These are phyloP conservation scores for Helotiales sp. DNA, from an alignment of 2,329 filamentous ascomycete species.

Conservation along the genomic window DNA sequence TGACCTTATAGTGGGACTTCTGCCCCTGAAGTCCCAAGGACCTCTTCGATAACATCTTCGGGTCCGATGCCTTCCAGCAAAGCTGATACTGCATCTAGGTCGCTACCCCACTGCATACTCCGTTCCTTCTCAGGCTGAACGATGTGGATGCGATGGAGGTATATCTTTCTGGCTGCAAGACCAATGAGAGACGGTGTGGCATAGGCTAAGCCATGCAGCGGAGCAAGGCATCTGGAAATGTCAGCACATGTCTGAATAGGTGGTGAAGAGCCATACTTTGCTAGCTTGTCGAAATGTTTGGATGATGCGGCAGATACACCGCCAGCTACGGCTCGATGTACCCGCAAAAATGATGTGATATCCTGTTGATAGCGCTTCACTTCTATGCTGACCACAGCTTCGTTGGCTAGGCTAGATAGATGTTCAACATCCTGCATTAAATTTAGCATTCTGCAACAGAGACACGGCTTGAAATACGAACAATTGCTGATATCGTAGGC, in stretches of 20 bases:
- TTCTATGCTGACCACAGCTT: constrained; percentile 73
- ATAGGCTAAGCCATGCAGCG: constrained; percentile 80
- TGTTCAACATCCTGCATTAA: constrained; percentile 39
- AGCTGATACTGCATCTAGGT: constrained; percentile 68
- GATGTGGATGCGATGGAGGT: constrained; percentile 80
- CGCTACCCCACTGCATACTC: constrained; percentile 93
- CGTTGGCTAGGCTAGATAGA: constrained; percentile 55
- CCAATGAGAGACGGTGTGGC: constrained; percentile 83
- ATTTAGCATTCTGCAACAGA: constrained; percentile 22
- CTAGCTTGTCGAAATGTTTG: constrained; percentile 72
- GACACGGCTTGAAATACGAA: constrained; percentile 18
- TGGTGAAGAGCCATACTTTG: constrained; percentile 51
- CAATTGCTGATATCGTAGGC: constrained; percentile 38
- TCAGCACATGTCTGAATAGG: constrained; percentile 36
- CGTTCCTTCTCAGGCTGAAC: constrained; percentile 74
- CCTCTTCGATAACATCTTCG: constrained; percentile 69
- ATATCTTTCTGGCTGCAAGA: constrained; percentile 85
- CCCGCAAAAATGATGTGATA: constrained; percentile 81
- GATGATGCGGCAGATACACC: constrained; percentile 82
- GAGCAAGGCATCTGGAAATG: constrained; percentile 66
- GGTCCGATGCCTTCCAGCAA: constrained; percentile 66
- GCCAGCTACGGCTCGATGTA: constrained; percentile 82
- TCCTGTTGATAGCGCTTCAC: constrained; percentile 86
- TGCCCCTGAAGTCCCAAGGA: constrained; percentile 57
- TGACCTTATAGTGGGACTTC: constrained; percentile 55